Evolutionary conservation across 1,139 yeast genomes (phyloP).

Genomic region (Protomyces pachydermus): DNA sequence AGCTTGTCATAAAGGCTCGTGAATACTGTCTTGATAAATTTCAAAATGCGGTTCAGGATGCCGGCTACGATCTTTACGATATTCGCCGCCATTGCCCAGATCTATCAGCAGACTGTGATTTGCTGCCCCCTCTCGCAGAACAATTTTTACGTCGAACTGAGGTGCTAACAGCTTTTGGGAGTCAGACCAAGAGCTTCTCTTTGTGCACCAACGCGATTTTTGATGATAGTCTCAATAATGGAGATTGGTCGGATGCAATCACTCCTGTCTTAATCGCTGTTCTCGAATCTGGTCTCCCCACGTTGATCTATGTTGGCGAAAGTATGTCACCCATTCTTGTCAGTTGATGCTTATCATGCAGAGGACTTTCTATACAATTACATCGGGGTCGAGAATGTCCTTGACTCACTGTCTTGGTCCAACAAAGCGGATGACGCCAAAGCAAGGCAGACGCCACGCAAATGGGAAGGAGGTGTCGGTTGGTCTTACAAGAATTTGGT

Average conservation of each 20-base stretch:
- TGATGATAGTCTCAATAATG: conserved; percentile 28
- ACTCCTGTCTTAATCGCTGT: conserved; percentile 32
- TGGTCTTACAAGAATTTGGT: background rate
- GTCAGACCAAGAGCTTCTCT: conserved; percentile 60
- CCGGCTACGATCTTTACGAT: conserved; percentile 87
- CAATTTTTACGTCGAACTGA: conserved; percentile 60
- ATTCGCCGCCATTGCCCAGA: conserved; percentile 82
- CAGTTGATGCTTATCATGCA: background rate
- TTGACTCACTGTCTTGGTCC: background rate
- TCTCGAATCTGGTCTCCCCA: conserved; percentile 54
- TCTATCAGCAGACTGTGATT: conserved; percentile 63
- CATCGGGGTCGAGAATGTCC: background rate
- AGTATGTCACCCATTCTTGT: conserved; percentile 47
- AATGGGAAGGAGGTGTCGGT: background rate
- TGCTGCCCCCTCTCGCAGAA: conserved; percentile 59
- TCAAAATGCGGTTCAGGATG: conserved; percentile 74
- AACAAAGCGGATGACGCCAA: background rate
- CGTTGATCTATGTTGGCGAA: conserved; percentile 80
- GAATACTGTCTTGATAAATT: too few relatives aligned
- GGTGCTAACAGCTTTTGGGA: conserved; percentile 80
- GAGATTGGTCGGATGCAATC: conserved; percentile 4
- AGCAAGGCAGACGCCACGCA: background rate
- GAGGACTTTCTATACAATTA: background rate
- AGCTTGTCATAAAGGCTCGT: conserved; percentile 34
- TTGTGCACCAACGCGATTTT: conserved; percentile 84